Conservation (phyloP, 345 rosid species). For the Murraya paniculata region DNA sequence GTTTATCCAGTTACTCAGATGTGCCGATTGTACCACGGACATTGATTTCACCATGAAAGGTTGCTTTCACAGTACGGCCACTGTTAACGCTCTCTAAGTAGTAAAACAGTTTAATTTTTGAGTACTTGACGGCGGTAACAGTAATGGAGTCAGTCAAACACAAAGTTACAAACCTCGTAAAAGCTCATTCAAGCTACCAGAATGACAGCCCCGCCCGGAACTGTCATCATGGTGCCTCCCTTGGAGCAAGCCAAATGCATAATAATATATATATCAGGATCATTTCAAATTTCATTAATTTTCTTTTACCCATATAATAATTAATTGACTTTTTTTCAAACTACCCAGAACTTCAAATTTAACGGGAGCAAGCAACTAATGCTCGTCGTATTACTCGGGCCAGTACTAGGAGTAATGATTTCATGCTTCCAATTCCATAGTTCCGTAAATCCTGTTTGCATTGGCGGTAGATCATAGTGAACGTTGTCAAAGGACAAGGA, state of each 20-base stretch:
- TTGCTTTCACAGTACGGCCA: background rate
- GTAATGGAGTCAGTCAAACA: background rate
- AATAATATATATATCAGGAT: too few species aligned
- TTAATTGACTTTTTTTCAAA: too few species aligned
- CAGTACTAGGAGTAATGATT: too few species aligned
- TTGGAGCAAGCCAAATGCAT: background rate
- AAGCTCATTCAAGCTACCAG: background rate
- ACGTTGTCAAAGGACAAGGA: too few species aligned
- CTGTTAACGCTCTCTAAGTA: background rate
- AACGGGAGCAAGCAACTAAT: too few species aligned
- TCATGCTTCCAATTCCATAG: too few species aligned
- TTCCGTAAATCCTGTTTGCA: too few species aligned
- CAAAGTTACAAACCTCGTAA: background rate
- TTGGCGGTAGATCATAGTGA: too few species aligned
- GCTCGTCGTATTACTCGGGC: too few species aligned
- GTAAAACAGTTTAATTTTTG: background rate
- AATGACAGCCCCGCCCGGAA: background rate
- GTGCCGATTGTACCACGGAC: constrained; percentile 3
- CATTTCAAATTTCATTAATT: too few species aligned
- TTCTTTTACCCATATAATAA: too few species aligned
- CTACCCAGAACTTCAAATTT: too few species aligned
- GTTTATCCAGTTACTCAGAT: background rate
- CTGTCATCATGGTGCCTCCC: background rate
- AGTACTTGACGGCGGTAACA: background rate
- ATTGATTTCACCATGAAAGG: background rate